Conservation (phyloP, 2,329 filamentous ascomycete genomes). For the Passalora sequoiae region DNA sequence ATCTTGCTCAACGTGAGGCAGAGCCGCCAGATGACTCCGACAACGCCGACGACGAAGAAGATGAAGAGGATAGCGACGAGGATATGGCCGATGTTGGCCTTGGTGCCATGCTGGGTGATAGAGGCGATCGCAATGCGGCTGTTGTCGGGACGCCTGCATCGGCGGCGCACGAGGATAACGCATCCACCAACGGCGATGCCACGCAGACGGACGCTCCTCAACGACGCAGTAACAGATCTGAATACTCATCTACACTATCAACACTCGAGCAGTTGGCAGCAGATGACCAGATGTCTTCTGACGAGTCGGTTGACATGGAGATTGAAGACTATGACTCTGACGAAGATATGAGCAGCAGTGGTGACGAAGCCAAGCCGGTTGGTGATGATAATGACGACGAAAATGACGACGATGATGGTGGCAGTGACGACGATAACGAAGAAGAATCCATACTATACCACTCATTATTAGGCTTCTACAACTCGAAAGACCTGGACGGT, state of each 20-base stretch:
- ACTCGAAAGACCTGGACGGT: slow-evolving; percentile 23
- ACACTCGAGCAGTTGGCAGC: neutral
- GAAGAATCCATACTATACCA: slow-evolving; percentile 11
- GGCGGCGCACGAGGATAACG: neutral
- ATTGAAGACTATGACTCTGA: slow-evolving; percentile 33
- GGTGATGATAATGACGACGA: slow-evolving; percentile 25
- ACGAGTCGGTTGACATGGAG: slow-evolving; percentile 38
- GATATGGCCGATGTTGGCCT: slow-evolving; percentile 8
- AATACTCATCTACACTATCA: slow-evolving; percentile 1
- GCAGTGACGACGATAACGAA: slow-evolving; percentile 23
- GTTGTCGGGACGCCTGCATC: neutral
- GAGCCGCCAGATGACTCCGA: slow-evolving; percentile 27
- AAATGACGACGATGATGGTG: slow-evolving; percentile 27
- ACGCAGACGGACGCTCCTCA: neutral
- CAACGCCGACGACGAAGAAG: slow-evolving; percentile 11
- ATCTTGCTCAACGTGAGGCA: slow-evolving; percentile 26
- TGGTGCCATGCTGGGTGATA: slow-evolving; percentile 2
- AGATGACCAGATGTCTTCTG: slow-evolving; percentile 28
- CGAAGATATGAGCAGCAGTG: slow-evolving; percentile 34
- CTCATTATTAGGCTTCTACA: slow-evolving; percentile 27
- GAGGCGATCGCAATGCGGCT: slow-evolving; percentile 1
- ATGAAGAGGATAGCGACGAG: slow-evolving; percentile 8
- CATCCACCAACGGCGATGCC: slow-evolving; percentile 3
- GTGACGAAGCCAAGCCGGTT: slow-evolving; percentile 36
- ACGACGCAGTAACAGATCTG: slow-evolving; percentile 2